A percentile compares a stretch with the other conserved stretches of the same genome.
These are phyloP conservation scores for Peribolospora kevripleyi DNA, from an alignment of 768 basidiomycete species.

Conservation along the genomic window DNA sequence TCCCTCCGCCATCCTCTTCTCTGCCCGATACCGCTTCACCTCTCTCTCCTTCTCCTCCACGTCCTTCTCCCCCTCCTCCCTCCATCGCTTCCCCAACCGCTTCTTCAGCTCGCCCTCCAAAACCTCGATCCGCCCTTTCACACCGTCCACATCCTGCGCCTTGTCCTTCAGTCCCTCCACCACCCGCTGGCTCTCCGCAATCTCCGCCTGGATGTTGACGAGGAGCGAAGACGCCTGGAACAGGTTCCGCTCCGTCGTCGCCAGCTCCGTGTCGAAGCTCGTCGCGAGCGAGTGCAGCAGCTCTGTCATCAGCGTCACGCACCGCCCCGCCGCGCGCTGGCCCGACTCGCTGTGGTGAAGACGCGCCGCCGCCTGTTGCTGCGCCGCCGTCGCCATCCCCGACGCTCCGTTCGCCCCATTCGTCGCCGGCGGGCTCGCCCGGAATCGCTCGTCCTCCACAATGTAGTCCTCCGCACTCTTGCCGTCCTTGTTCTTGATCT, in stretches of 20 bases:
- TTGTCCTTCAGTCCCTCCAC: conserved; percentile 43
- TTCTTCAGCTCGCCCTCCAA: conserved; percentile 40
- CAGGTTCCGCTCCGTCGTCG: conserved; percentile 74
- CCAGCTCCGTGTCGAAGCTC: conserved; percentile 74
- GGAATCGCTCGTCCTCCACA: conserved; percentile 88
- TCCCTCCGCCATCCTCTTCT: conserved; percentile 19
- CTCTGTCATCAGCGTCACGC: conserved; percentile 56
- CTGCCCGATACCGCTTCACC: conserved; percentile 29
- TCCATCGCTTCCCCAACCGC: conserved; percentile 61
- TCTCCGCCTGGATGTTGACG: conserved; percentile 66
- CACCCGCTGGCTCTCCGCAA: conserved; percentile 55
- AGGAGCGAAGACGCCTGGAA: conserved; percentile 69
- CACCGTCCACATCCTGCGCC: conserved; percentile 38
- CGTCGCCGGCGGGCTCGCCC: background rate
- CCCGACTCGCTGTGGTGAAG: conserved; percentile 66
- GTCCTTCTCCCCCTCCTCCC: conserved; percentile 85
- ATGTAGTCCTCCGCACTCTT: conserved; percentile 98
- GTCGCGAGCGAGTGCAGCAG: conserved; percentile 72
- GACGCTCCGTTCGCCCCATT: background rate
- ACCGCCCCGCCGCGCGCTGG: conserved; percentile 61
- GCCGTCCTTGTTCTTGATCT: conserved; percentile 75
- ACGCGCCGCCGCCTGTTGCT: conserved; percentile 24
- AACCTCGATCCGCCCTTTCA: conserved; percentile 33
- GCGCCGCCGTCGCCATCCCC: background rate
- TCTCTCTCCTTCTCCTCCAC: conserved; percentile 56